phyloP scores from a whole-genome alignment of 2,329 filamentous ascomycete genomes.

The Parafenestella ontariensis region DNA sequence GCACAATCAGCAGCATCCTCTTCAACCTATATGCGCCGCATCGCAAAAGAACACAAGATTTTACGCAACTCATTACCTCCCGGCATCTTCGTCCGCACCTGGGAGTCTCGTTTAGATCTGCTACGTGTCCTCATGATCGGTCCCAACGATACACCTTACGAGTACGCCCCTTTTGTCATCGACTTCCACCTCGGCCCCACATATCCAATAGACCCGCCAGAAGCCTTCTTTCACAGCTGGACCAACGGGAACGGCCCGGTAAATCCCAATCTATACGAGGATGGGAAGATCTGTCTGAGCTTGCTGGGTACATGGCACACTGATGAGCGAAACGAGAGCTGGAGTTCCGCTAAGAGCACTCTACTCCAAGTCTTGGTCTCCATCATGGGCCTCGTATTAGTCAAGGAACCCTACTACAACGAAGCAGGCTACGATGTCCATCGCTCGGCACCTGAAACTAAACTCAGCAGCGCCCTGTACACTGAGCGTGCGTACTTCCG shows the following conservation, averaged over 20 bases:
- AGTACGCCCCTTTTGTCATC: constrained; percentile 66
- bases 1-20: constrained; percentile 51
- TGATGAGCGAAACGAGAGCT: constrained; percentile 59
- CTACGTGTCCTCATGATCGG: constrained; percentile 66
- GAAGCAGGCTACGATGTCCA: constrained; percentile 67
- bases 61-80: constrained; percentile 60
- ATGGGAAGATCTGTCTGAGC: constrained; percentile 67
- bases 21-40: constrained; percentile 55
- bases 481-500: constrained; percentile 63
- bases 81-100: constrained; percentile 65
- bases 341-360: constrained; percentile 61
- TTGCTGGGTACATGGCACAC: constrained; percentile 67
- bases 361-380: constrained; percentile 65
- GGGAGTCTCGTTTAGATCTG: constrained; percentile 66
- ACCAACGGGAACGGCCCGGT: constrained; percentile 59
- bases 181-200: constrained; percentile 60
- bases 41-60: constrained; percentile 66
- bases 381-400: constrained; percentile 64
- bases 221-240: constrained; percentile 67
- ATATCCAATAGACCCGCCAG: constrained; percentile 62
- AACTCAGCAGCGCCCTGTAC: constrained; percentile 57
- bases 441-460: constrained; percentile 55
- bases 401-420: constrained; percentile 68
- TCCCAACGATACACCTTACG: constrained; percentile 66
- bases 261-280: constrained; percentile 69